Evolutionary conservation across 2,329 filamentous ascomycete species (phyloP).

Genomic region (Periconia digitata): DNA sequence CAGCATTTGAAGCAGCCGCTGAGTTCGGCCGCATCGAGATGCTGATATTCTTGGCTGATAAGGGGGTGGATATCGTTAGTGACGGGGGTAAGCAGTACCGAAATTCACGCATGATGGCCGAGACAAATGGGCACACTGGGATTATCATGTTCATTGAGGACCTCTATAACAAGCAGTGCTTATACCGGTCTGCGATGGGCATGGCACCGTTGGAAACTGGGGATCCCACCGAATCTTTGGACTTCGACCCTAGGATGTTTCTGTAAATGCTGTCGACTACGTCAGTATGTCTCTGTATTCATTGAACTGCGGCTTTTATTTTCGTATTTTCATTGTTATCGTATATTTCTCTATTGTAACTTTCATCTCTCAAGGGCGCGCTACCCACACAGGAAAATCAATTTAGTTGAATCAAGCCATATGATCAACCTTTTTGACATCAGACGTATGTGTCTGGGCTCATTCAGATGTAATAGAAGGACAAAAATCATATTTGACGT

Average conservation of each 20-base stretch:
- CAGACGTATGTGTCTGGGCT: too few relatives aligned
- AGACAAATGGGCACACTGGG: slow-evolving; percentile 9
- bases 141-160: background rate
- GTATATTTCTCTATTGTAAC: too few relatives aligned
- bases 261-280: too few relatives aligned
- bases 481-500: too few relatives aligned
- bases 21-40: slow-evolving; percentile 16
- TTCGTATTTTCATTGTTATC: too few relatives aligned
- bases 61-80: slow-evolving; percentile 10
- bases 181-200: background rate
- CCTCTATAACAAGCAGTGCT: background rate
- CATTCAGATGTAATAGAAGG: too few relatives aligned
- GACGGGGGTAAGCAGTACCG: slow-evolving; percentile 11
- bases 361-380: too few relatives aligned
- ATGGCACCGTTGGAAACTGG: background rate
- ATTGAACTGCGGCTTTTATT: too few relatives aligned
- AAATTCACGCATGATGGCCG: slow-evolving; percentile 9
- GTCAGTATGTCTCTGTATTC: too few relatives aligned
- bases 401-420: too few relatives aligned
- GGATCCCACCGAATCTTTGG: background rate
- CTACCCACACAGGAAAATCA: too few relatives aligned
- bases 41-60: slow-evolving; percentile 11
- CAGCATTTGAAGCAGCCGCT: slow-evolving; percentile 16
- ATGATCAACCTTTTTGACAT: too few relatives aligned
- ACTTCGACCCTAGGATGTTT: background rate